Base-by-base conservation (phyloP, 345 rosid genomes). In the Rhizophora apiculata region DNA sequence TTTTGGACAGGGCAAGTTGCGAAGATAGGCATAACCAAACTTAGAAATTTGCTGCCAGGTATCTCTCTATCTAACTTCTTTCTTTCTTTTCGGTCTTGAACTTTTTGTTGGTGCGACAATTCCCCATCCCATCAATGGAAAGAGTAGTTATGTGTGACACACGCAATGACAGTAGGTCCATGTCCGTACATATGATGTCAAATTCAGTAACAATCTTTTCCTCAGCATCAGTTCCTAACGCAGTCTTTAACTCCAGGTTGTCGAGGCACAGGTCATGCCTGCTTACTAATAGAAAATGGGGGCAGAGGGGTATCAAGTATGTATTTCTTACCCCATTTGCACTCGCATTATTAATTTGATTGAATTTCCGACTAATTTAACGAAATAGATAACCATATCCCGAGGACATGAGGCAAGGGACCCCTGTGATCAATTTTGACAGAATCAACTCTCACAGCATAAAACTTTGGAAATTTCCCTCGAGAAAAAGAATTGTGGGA, bases 1-100 rank as follows among this genome's bases (percentile, higher is more conserved):
- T 34, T 34, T 16, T 43, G 62, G 37, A 62, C 26, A 30, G 58
- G 21, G 67, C 52, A 59, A 63, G 54, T 55, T 74, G 46, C 21
- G 51, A 64, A 54, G 71, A 49, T 36, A 22, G 48, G 53, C 68
- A 18, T 62, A 43, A 32, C 20, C 32, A 21, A 18, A 16, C 22
- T 46, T 29, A 10, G 9, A 39, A 20, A 43, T 32, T 20, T 31
- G 10, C 7, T 75, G 70, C 67, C 51, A 64, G 19, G 36, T 21
- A n/a, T 54, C 31, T 53, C 0, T 58, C 32, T 60, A 11, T 55
- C 8, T 59, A 3, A 4, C 30, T 10, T 32, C 32, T 1, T 53
- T 52, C 36, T 22, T 26, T 21, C 8, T 10, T 29, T 15, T 36
- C 32, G 49, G 31, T 18, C 13, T 2, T 5, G 3, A 9, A 18